Conservation (phyloP, 2,329 filamentous ascomycete genomes). For the Sarocladiaceae sp. region DNA sequence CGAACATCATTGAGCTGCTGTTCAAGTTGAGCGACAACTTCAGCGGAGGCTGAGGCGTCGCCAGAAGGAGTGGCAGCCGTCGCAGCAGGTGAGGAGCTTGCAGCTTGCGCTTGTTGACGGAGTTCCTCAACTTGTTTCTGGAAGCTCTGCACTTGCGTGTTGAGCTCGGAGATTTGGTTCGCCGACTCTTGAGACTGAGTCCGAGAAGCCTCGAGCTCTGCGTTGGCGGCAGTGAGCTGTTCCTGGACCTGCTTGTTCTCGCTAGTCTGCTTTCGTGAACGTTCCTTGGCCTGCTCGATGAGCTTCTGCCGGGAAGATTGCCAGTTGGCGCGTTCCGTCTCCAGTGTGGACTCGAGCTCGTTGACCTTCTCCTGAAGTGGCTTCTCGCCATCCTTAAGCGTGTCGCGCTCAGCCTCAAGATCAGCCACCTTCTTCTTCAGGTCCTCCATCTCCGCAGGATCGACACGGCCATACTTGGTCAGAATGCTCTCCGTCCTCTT, state of each 20-base stretch:
- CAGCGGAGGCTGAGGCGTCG: conserved; percentile 31
- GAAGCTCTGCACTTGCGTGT: conserved; percentile 38
- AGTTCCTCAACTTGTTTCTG: conserved; percentile 34
- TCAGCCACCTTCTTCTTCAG: conserved; percentile 70
- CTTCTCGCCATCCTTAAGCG: conserved; percentile 42
- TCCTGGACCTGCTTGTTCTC: conserved; percentile 48
- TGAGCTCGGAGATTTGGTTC: conserved; percentile 28
- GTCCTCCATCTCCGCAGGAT: conserved; percentile 86
- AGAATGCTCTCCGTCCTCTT: conserved; percentile 94
- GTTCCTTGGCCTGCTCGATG: conserved; percentile 57
- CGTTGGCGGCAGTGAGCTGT: conserved; percentile 39
- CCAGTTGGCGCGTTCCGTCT: conserved; percentile 51
- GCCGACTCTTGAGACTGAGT: conserved; percentile 25
- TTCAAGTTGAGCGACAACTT: conserved; percentile 44
- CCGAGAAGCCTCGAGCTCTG: conserved; percentile 49
- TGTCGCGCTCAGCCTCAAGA: conserved; percentile 59
- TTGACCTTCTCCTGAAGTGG: conserved; percentile 48
- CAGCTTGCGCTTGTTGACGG: conserved; percentile 26
- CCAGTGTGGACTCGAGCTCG: conserved; percentile 44
- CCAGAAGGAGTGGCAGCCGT: conserved; percentile 14
- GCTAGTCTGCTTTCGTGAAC: conserved; percentile 46
- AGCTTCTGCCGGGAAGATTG: conserved; percentile 45
- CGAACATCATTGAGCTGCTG: conserved; percentile 41
- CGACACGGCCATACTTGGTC: conserved; percentile 90
- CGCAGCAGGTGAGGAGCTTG: conserved; percentile 28